Evolutionary conservation across 805 yeast genomes (phyloP).

Genomic region (Kluyveromyces dobzhanskii): DNA sequence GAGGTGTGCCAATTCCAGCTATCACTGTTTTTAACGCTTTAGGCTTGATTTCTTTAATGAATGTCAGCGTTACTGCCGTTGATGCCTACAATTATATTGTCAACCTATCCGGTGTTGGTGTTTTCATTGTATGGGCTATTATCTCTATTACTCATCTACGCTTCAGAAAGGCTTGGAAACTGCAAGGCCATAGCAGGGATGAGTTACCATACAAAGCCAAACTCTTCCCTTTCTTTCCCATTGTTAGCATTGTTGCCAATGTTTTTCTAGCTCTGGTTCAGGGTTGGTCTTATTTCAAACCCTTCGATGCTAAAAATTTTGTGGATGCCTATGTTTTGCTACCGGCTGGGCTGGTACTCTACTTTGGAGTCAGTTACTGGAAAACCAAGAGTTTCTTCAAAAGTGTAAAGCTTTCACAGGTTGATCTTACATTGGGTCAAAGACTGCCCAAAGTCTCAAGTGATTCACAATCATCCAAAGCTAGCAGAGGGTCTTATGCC

Average conservation of each 20-base stretch:
- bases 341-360: slow-evolving; percentile 42
- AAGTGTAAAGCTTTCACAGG: slow-evolving; percentile 5
- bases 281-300: slow-evolving; percentile 58
- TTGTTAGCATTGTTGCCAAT: slow-evolving; percentile 41
- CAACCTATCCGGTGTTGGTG: slow-evolving; percentile 57
- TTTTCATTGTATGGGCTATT: slow-evolving; percentile 60
- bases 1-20: slow-evolving; percentile 26
- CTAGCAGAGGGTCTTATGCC: background rate
- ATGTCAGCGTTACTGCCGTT: slow-evolving; percentile 6
- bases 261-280: slow-evolving; percentile 49
- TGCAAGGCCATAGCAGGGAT: slow-evolving; percentile 33
- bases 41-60: slow-evolving; percentile 5
- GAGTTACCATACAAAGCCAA: slow-evolving; percentile 48
- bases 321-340: slow-evolving; percentile 53
- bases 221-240: slow-evolving; percentile 46
- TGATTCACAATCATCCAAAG: too few species aligned
- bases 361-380: slow-evolving; percentile 20
- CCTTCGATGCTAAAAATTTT: slow-evolving; percentile 46
- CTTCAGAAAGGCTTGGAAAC: slow-evolving; percentile 42
- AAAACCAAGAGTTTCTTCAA: slow-evolving; percentile 4
- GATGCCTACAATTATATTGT: slow-evolving; percentile 51
- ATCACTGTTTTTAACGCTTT: slow-evolving; percentile 2
- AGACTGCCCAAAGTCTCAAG: slow-evolving; percentile 1
- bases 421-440: slow-evolving; percentile 7
- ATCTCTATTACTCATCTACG: slow-evolving; percentile 49